Evolutionary conservation across 768 basidiomycete species (phyloP).

Genomic region (Cystofilobasidium capitatum): DNA sequence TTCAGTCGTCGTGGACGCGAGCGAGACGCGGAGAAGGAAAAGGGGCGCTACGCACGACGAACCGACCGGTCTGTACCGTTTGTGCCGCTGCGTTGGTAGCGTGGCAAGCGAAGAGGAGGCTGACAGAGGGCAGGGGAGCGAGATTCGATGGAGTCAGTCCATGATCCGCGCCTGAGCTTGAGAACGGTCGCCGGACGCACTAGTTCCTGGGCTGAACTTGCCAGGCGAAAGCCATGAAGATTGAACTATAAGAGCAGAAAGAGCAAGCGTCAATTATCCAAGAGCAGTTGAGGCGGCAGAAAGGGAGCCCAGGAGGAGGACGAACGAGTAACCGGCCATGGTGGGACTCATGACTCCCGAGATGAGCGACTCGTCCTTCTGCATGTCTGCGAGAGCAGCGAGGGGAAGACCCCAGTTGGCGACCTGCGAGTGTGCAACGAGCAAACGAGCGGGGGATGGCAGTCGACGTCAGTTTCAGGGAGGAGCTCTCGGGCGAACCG

Average conservation of each 20-base stretch:
- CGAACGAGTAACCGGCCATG: conserved; percentile 83
- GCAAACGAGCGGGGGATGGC: background rate
- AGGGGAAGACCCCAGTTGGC: conserved; percentile 98
- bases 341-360: conserved; percentile 95
- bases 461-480: background rate
- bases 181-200: background rate
- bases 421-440: conserved; percentile 47
- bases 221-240: conserved; percentile 28
- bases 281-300: too few species aligned
- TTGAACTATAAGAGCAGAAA: conserved; percentile 4
- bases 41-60: conserved; percentile 41
- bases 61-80: conserved; percentile 68
- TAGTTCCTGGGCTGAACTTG: conserved; percentile 26
- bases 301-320: conserved; percentile 30
- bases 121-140: background rate
- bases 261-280: too few species aligned
- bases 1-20: too few species aligned
- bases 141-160: too few species aligned
- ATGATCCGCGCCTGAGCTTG: too few species aligned
- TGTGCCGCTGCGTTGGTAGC: conserved; percentile 83
- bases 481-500: background rate
- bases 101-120: conserved; percentile 44
- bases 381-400: conserved; percentile 80
- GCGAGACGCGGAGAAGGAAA: background rate
- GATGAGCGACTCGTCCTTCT: conserved; percentile 90